phyloP scores from a whole-genome alignment of 179 eudicot species.

The Beta macrorhiza region DNA sequence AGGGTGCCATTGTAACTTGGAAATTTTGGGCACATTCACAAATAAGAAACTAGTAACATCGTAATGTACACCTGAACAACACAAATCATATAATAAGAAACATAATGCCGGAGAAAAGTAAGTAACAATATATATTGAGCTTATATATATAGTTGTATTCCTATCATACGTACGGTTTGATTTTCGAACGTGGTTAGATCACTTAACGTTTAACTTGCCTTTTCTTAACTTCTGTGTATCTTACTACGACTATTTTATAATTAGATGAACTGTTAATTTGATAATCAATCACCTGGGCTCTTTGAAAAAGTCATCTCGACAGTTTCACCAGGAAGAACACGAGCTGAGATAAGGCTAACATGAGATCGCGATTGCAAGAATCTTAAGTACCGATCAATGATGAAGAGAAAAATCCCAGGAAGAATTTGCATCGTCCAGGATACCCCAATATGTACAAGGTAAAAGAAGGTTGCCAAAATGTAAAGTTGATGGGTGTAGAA shows the following conservation, averaged over 20 bases:
- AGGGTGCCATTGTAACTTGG: slow-evolving; percentile 82
- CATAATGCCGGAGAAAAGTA: no score
- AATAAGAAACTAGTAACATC: slow-evolving; percentile 61
- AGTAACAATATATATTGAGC: no score
- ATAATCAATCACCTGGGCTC: slow-evolving; percentile 40
- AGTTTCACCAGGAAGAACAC: slow-evolving; percentile 64
- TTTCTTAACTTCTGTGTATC: no score
- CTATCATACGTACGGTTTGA: no score
- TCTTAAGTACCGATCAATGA: slow-evolving; percentile 73
- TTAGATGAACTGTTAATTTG: no score
- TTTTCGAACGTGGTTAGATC: no score
- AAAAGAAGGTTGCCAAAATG: slow-evolving; percentile 58
- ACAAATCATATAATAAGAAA: no score
- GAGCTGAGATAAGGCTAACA: slow-evolving; percentile 60
- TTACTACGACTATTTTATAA: no score
- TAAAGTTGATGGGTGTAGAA: slow-evolving; percentile 81
- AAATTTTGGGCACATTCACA: slow-evolving; percentile 53
- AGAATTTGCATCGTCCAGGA: slow-evolving; percentile 57
- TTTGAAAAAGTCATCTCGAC: slow-evolving; percentile 69
- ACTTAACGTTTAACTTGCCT: no score
- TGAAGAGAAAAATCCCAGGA: slow-evolving; percentile 82
- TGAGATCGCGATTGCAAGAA: slow-evolving; percentile 63
- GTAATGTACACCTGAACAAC: slow-evolving; percentile 35
- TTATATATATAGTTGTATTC: no score
- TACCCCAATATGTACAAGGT: slow-evolving; percentile 57